Conservation (phyloP, 192 early-diverging fungal species). For the Coemansia sp. region DNA sequence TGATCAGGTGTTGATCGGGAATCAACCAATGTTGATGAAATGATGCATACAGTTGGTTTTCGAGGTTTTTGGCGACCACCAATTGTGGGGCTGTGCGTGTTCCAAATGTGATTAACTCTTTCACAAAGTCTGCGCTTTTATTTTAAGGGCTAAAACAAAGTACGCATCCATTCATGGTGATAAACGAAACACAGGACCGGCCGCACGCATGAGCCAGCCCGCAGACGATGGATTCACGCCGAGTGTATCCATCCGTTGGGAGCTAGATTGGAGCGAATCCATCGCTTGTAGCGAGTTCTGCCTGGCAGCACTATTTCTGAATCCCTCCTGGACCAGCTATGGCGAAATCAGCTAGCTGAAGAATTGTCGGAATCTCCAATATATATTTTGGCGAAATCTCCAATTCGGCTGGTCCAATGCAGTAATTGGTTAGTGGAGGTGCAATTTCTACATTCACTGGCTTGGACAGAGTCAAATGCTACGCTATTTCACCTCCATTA, state of each 20-base stretch:
- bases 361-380: background rate
- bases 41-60: no score
- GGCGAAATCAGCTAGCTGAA: background rate
- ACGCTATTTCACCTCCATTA: no score
- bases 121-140: slow-evolving; percentile 24
- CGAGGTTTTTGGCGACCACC: no score
- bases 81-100: no score
- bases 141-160: slow-evolving; percentile 26
- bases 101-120: slow-evolving; percentile 10
- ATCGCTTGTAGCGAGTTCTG: background rate
- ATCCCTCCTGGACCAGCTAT: background rate
- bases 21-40: no score
- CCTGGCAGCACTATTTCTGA: background rate
- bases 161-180: slow-evolving; percentile 31
- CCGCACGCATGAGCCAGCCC: background rate
- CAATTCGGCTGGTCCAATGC: no score
- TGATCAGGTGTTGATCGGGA: no score
- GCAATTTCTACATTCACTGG: no score
- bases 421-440: no score
- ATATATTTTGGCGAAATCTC: no score
- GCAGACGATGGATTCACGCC: background rate
- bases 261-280: background rate
- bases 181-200: background rate
- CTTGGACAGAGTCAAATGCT: no score
- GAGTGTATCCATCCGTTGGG: background rate